These are phyloP conservation scores for Closterium sp. DNA, from an alignment of 139 green algal species.

Conservation along the genomic window DNA sequence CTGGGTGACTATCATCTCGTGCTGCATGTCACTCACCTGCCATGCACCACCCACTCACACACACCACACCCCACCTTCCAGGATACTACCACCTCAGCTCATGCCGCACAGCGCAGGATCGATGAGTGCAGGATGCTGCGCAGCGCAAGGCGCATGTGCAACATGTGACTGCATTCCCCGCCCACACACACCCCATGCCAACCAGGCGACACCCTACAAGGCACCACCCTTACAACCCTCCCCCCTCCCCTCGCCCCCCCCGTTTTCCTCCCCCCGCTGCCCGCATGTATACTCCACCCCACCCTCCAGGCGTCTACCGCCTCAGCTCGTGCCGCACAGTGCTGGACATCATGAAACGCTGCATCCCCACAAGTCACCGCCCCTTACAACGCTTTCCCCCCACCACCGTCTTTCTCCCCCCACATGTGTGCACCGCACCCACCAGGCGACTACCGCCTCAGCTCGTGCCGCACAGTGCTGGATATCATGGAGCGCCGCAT, in stretches of 20 bases:
- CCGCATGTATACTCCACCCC: no score
- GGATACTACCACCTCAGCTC: neutral
- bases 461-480: constrained; percentile 9
- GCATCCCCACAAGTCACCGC: neutral
- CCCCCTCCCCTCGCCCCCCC: no score
- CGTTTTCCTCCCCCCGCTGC: neutral
- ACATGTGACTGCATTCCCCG: no score
- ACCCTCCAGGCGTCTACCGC: neutral
- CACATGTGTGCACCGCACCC: neutral
- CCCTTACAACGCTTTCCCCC: neutral
- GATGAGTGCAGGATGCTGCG: no score
- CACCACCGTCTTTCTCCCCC: neutral
- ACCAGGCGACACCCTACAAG: no score
- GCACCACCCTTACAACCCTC: no score
- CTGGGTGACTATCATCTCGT: no score
- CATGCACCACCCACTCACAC: neutral
- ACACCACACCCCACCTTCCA: neutral
- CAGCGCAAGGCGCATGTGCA: no score
- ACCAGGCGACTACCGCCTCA: constrained; percentile 22
- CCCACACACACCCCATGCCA: no score
- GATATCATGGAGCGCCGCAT: constrained; percentile 19
- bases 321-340: constrained; percentile 22
- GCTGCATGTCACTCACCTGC: no score
- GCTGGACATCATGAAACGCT: neutral
- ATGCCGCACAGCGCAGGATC: neutral